Evolutionary conservation across 768 basidiomycete species (phyloP).

Genomic region (Tylopilus sp.): DNA sequence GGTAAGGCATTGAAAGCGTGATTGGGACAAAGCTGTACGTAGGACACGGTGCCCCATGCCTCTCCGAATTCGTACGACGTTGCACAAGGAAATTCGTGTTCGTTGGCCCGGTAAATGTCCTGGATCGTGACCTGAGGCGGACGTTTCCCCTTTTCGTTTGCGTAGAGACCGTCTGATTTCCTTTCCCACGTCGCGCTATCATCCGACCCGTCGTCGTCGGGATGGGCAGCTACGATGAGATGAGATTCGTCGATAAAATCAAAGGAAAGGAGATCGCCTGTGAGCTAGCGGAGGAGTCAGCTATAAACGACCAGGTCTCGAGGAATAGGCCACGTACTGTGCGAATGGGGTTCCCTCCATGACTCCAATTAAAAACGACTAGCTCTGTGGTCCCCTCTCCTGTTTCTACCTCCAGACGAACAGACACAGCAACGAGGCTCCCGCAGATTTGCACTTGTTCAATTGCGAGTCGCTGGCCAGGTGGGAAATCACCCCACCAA

Average conservation of each 20-base stretch:
- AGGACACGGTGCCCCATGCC: constrained; percentile 43
- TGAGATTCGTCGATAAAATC: constrained; percentile 27
- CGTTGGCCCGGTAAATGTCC: constrained; percentile 16
- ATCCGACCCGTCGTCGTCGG: constrained; percentile 33
- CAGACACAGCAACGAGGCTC: constrained; percentile 21
- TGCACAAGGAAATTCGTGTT: constrained; percentile 9
- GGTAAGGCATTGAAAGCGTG: constrained; percentile 37
- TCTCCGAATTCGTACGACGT: constrained; percentile 51
- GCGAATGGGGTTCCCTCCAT: constrained; percentile 26
- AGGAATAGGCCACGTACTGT: constrained; percentile 17
- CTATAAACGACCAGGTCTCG: not conserved
- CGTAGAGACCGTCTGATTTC: constrained; percentile 30
- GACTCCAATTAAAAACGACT: constrained; percentile 29
- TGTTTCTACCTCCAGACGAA: constrained; percentile 29
- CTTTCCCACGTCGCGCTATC: constrained; percentile 29
- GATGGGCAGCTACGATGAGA: constrained; percentile 26
- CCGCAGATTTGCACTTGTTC: constrained; percentile 30
- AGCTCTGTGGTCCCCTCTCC: constrained; percentile 33
- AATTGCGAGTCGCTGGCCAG: constrained; percentile 31
- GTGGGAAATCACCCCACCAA: constrained; percentile 32
- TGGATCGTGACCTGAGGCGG: constrained; percentile 28
- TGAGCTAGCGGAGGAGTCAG: constrained; percentile 16
- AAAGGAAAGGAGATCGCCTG: constrained; percentile 31
- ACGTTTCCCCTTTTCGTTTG: constrained; percentile 29
- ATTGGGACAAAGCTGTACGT: constrained; percentile 48